A percentile compares a stretch with the other conserved stretches of the same genome.
These are phyloP conservation scores for Tolypocladium paradoxum DNA, from an alignment of 2,329 filamentous ascomycete species.

Conservation along the genomic window DNA sequence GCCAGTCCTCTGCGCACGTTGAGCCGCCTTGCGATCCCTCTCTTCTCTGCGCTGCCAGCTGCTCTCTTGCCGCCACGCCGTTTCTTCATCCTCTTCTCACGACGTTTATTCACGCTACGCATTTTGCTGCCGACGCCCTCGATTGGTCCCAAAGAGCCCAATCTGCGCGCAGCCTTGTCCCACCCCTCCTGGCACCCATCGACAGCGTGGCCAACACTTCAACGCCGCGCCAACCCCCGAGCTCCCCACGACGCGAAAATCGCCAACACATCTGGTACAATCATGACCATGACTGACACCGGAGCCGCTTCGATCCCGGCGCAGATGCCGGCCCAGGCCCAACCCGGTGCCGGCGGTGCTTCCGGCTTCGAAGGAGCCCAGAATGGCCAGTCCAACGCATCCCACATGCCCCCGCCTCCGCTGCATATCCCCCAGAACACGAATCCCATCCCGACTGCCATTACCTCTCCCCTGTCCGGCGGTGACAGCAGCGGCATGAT, in stretches of 20 bases:
- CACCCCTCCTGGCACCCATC: conserved; percentile 1
- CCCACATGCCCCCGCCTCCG: conserved; percentile 81
- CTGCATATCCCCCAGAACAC: conserved; percentile 94
- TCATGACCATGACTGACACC: conserved; percentile 64
- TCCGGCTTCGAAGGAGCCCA: conserved; percentile 66
- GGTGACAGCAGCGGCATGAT: conserved; percentile 56
- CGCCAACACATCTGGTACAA: not conserved
- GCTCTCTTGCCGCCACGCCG: not conserved
- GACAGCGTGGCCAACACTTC: not conserved
- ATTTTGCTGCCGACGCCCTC: not conserved
- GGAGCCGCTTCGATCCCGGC: conserved; percentile 49
- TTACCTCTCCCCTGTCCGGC: conserved; percentile 75
- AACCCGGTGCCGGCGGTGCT: conserved; percentile 47
- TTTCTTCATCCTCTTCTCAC: not conserved
- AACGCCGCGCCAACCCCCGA: not conserved
- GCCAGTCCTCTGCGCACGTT: not conserved
- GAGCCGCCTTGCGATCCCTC: not conserved
- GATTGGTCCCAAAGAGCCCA: not conserved
- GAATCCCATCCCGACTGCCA: conserved; percentile 87
- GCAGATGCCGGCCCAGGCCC: conserved; percentile 59
- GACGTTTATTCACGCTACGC: not conserved
- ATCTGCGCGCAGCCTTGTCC: conserved; percentile 2
- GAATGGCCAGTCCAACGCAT: conserved; percentile 56
- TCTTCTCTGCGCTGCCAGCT: not conserved
- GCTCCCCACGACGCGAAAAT: not conserved